A percentile compares a stretch with the other conserved stretches of the same genome.
Evolutionary conservation across 2,329 filamentous ascomycete species (phyloP).

Genomic region (Gyromitra esculenta): DNA sequence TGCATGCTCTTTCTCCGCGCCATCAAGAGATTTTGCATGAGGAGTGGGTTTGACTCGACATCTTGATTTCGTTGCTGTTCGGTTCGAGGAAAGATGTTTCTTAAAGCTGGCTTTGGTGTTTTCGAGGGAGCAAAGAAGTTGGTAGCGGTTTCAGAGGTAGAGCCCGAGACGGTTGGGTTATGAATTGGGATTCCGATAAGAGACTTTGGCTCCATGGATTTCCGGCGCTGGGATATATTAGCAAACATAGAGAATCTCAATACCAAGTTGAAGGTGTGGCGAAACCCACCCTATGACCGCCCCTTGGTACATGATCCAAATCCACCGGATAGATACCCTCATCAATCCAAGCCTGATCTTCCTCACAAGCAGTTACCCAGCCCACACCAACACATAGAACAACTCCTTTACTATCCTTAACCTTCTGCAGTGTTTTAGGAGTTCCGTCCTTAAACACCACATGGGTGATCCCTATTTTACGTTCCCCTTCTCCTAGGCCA

Average conservation of each 20-base stretch:
- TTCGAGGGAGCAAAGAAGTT: conserved; percentile 5
- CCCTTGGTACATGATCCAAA: conserved; percentile 72
- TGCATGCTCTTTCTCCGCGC: conserved; percentile 80
- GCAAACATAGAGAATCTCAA: background rate
- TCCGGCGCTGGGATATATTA: conserved; percentile 68
- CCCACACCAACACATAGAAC: conserved; percentile 87
- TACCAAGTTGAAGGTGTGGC: background rate
- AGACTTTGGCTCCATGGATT: conserved; percentile 81
- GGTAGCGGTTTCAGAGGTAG: background rate
- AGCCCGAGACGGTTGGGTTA: background rate
- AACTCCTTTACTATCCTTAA: conserved; percentile 74
- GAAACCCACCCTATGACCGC: conserved; percentile 65
- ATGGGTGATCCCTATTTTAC: conserved; percentile 80
- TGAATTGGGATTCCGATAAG: conserved; percentile 62
- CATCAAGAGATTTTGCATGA: conserved; percentile 71
- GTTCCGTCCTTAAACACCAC: conserved; percentile 90
- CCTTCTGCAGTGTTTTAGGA: conserved; percentile 81
- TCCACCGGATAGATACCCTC: conserved; percentile 76
- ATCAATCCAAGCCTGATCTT: conserved; percentile 79
- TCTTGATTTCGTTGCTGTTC: background rate
- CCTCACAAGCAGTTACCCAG: conserved; percentile 87
- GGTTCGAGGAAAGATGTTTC: conserved; percentile 28
- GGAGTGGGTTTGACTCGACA: conserved; percentile 25
- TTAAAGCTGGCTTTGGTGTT: conserved; percentile 20
- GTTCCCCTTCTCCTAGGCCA: conserved; percentile 56